Percentiles rank a stretch among this genome's conserved stretches.
Conservation (phyloP, 371 early-diverging fungal species). For the Rhizopus microsporus region DNA sequence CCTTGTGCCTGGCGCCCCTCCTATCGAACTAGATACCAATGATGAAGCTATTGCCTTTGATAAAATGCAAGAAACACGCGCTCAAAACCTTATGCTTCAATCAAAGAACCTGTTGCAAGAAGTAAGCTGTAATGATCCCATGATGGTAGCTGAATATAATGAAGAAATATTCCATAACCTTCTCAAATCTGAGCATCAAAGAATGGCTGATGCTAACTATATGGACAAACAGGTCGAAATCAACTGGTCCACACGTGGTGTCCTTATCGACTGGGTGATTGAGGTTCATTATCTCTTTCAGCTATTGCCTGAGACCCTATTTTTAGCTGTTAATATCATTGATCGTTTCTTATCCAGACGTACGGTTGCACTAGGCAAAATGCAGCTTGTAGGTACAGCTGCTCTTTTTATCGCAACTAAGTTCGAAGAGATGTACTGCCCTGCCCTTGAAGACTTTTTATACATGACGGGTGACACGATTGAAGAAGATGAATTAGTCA, state of each 20-base stretch:
- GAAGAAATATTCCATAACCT: conserved; percentile 73
- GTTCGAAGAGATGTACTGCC: conserved; percentile 94
- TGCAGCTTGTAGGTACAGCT: conserved; percentile 97
- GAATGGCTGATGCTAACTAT: conserved; percentile 81
- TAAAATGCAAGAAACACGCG: conserved; percentile 22
- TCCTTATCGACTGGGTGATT: conserved; percentile 82
- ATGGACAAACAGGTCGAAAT: conserved; percentile 83
- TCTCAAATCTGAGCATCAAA: conserved; percentile 1
- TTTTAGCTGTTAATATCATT: conserved; percentile 91
- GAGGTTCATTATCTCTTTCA: conserved; percentile 90
- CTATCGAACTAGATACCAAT: conserved; percentile 2
- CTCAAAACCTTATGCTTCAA: conserved; percentile 22
- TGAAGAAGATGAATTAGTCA: conserved; percentile 78
- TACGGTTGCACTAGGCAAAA: conserved; percentile 80
- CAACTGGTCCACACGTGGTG: conserved; percentile 91
- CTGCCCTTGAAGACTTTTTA: conserved; percentile 78
- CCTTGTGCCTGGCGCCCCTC: conserved; percentile 11
- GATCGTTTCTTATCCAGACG: conserved; percentile 95
- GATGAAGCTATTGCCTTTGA: conserved; percentile 18
- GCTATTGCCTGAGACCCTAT: conserved; percentile 96
- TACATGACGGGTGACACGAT: conserved; percentile 81
- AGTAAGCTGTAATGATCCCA: conserved; percentile 73
- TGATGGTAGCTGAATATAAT: conserved; percentile 92
- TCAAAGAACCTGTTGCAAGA: conserved; percentile 37
- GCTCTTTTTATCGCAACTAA: conserved; percentile 95